phyloP scores from a whole-genome alignment of 2,329 filamentous ascomycete species.

The Waltergamsia citrina region DNA sequence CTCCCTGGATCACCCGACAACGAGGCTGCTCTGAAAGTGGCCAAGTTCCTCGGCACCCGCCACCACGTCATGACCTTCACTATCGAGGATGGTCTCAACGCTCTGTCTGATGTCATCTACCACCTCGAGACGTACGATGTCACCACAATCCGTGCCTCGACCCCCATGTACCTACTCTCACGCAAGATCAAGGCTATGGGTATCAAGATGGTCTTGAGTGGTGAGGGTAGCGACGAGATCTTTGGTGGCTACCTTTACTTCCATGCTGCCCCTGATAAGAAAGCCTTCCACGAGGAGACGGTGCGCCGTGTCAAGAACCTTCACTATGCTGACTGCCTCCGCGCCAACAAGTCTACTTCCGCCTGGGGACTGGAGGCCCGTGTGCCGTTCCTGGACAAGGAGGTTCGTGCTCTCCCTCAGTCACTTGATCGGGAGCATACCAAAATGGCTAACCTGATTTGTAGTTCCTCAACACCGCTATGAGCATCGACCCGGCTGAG shows the following conservation, averaged over 20 bases:
- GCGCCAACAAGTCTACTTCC: slow-evolving; percentile 97
- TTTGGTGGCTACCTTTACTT: slow-evolving; percentile 99
- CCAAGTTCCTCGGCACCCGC: slow-evolving; percentile 93
- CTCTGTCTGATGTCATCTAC: slow-evolving; percentile 93
- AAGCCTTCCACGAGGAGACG: slow-evolving; percentile 92
- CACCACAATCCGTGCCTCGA: slow-evolving; percentile 95
- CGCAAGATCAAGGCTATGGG: slow-evolving; percentile 99
- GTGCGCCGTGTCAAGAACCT: slow-evolving; percentile 93
- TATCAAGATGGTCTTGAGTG: slow-evolving; percentile 98
- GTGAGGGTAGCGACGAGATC: slow-evolving; percentile 95
- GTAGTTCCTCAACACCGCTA: slow-evolving; percentile 82
- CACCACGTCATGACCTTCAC: slow-evolving; percentile 99
- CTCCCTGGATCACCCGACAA: slow-evolving; percentile 89
- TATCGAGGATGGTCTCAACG: slow-evolving; percentile 92
- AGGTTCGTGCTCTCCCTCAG: slow-evolving; percentile 46
- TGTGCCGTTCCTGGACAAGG: slow-evolving; percentile 95
- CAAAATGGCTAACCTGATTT: slow-evolving; percentile 2
- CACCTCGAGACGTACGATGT: slow-evolving; percentile 98
- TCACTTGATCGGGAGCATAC: too few relatives aligned
- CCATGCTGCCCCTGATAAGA: slow-evolving; percentile 83
- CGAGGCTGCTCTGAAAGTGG: slow-evolving; percentile 83
- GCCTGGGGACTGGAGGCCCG: slow-evolving; percentile 97
- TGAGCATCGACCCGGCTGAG: slow-evolving; percentile 89
- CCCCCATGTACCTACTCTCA: slow-evolving; percentile 95
- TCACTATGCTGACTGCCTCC: slow-evolving; percentile 89